These are phyloP conservation scores for Fulvia fulva DNA, from an alignment of 2,329 filamentous ascomycete species.

Conservation along the genomic window DNA sequence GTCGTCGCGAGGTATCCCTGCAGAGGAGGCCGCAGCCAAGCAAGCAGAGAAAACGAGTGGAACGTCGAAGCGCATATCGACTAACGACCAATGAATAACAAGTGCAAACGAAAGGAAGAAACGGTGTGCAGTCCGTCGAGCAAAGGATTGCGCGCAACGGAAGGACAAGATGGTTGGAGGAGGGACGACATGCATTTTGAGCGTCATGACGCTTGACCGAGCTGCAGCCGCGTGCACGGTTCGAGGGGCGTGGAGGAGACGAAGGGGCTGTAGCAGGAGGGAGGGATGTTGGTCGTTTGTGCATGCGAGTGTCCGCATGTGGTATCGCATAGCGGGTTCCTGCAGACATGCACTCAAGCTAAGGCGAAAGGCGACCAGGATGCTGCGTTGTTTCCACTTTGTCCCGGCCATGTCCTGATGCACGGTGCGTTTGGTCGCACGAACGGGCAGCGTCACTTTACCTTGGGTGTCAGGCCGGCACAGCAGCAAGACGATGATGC, in stretches of 20 bases:
- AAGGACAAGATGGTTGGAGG: slow-evolving; percentile 10
- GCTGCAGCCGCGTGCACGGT: slow-evolving; percentile 11
- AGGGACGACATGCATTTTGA: slow-evolving; percentile 15
- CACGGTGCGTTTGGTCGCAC: neutral
- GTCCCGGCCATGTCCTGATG: neutral
- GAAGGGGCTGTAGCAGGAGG: slow-evolving; percentile 12
- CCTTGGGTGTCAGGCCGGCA: neutral
- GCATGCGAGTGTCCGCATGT: slow-evolving; percentile 13
- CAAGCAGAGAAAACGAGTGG: slow-evolving; percentile 22
- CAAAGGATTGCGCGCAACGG: slow-evolving; percentile 14
- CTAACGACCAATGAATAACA: slow-evolving; percentile 9
- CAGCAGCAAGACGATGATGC: neutral
- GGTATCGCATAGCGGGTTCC: slow-evolving; percentile 18
- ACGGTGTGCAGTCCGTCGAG: slow-evolving; percentile 16
- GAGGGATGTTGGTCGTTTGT: slow-evolving; percentile 12
- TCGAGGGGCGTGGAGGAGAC: slow-evolving; percentile 6
- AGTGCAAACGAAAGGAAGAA: slow-evolving; percentile 7
- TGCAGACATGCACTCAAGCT: slow-evolving; percentile 8
- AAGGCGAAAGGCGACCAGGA: neutral
- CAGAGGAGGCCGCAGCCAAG: slow-evolving; percentile 24
- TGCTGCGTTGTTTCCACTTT: neutral
- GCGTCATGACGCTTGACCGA: slow-evolving; percentile 9
- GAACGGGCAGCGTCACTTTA: neutral
- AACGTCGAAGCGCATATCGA: slow-evolving; percentile 21
- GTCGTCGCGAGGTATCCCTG: slow-evolving; percentile 18